These are phyloP conservation scores for Aspergillus sclerotioniger DNA, from an alignment of 495 filamentous ascomycete species.

Conservation along the genomic window DNA sequence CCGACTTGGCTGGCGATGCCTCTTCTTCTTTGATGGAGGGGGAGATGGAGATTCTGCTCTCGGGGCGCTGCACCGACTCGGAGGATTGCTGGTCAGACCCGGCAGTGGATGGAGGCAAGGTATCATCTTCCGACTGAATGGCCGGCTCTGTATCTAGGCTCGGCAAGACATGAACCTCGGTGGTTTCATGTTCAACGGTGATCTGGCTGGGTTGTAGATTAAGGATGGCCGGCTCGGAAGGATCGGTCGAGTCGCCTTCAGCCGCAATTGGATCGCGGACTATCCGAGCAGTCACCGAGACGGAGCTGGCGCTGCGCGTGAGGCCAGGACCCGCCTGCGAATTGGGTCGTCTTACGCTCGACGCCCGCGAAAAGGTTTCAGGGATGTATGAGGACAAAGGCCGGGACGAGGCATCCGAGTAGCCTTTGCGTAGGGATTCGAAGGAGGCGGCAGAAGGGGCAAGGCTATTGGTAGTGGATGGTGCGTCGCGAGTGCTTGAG, in stretches of 20 bases:
- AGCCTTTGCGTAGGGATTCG: slow-evolving; percentile 42
- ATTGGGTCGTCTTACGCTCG: slow-evolving; percentile 32
- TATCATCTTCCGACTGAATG: slow-evolving; percentile 27
- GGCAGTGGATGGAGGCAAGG: slow-evolving; percentile 36
- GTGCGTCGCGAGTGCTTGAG: slow-evolving; percentile 49
- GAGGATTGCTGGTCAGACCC: slow-evolving; percentile 27
- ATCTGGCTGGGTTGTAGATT: slow-evolving; percentile 71
- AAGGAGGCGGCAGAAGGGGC: slow-evolving; percentile 38
- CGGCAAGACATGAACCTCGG: slow-evolving; percentile 25
- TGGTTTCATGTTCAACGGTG: slow-evolving; percentile 64
- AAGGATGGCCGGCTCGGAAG: slow-evolving; percentile 47
- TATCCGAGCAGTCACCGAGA: slow-evolving; percentile 80
- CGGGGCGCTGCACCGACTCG: slow-evolving; percentile 29
- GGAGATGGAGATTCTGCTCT: slow-evolving; percentile 40
- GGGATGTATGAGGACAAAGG: slow-evolving; percentile 16
- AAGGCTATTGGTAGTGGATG: slow-evolving; percentile 21
- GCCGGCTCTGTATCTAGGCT: slow-evolving; percentile 14
- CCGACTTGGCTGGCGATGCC: slow-evolving; percentile 38
- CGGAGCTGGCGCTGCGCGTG: slow-evolving; percentile 50
- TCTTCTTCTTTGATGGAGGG: slow-evolving; percentile 37
- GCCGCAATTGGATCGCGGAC: slow-evolving; percentile 54
- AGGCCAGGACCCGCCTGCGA: slow-evolving; percentile 26
- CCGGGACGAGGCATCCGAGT: slow-evolving; percentile 17
- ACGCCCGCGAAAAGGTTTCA: slow-evolving; percentile 29
- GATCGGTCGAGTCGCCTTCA: slow-evolving; percentile 33